Evolutionary conservation across 148 eudicot species (phyloP), one percentile per base, ranked within the genome.

Genomic region (Chenopodium album): DNA sequence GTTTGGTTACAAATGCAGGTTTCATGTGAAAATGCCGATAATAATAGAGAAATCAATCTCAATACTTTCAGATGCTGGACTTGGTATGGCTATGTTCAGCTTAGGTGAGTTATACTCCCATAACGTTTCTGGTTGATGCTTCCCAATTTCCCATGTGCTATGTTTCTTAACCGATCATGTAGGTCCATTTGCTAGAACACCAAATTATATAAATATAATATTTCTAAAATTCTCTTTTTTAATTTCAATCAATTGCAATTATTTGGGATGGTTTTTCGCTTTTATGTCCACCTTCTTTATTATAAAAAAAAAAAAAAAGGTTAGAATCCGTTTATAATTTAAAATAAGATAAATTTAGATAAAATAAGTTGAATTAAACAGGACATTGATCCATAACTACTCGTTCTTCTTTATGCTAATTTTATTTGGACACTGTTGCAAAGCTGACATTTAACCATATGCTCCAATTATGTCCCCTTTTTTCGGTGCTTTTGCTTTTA

Each of bases 11-110:
- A 75, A 64, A 29, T 87, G 88, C 88, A 94, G 98, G 90, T 94
- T 92, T 93, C 81, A 92, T 88, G 94, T 94, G 89, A 73, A 73
- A 23, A 92, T 94, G 98, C 98, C 98, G 1, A 84, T 75, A 86
- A 89, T 94, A 78, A 26, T 94, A 66, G 83, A 79, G 78, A 65
- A 82, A 19, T 94, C 97, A 9, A 94, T 94, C 44, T 85, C 91
- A 2, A 94, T 94, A 73, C 89, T 94, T 32, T 94, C 98, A 1
- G 94, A 94, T 87, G 98, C 97, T 78, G 97, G 98, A 2, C 97
- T 94, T 62, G 98, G 98, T 75, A 92, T 94, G 98, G 97, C 98
- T 77, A 94, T 94, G 98, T 92, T 92, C 83, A 94, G 98, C 83
- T 87, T 94, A 82, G 98, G 97, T 94, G 64, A 83, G 87, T 83